Base-by-base conservation (phyloP, 257 asterid species). In the Solanum gandarillasii region DNA sequence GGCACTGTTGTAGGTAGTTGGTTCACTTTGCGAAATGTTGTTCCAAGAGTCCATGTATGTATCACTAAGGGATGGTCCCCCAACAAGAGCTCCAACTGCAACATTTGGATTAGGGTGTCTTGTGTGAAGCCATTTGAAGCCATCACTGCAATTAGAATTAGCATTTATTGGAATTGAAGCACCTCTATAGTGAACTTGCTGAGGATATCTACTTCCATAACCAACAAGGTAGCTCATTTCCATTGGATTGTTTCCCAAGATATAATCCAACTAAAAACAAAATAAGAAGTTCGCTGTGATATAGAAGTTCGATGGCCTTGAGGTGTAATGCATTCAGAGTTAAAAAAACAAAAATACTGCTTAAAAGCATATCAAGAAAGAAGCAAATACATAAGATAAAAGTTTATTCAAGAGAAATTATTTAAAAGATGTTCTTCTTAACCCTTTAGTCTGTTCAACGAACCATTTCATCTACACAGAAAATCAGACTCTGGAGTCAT, bases 41-140 rank as follows among this genome's bases (percentile, higher is more conserved):
- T 91, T 90, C 82, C 98, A 75, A 1, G 91, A 88, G 88, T 94
- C 96, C 0, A 86, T 84, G 34, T 91, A 94, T 4, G 91, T 92
- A 43, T 92, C 98, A 18, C 93, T 91, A 27, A 88, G 79, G 87
- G 90, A 92, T 27, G 98, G 96, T 14, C 96, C 98, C 7, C 98
- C 98, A 4, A 93, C 94, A 27, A 93, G 91, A 12, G 96, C 96
- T n/a, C 98, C 95, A 68, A 83, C 55, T 16, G 94, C 95, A 39
- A 91, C 83, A 29, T 94, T 92, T 2, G 98, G 98, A 88, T 94
- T 93, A 36, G 92, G 92, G 1, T 67, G 38, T 3, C 89, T 86
- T 3, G 94, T 88, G 34, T 91, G 88, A 3, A 94, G 93, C 98
- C 98, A 93, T 87, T 58, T 88, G 93, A 92, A 93, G 41, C 98